Conservation (phyloP, 768 basidiomycete genomes). For the Termitomyces sp. region DNA sequence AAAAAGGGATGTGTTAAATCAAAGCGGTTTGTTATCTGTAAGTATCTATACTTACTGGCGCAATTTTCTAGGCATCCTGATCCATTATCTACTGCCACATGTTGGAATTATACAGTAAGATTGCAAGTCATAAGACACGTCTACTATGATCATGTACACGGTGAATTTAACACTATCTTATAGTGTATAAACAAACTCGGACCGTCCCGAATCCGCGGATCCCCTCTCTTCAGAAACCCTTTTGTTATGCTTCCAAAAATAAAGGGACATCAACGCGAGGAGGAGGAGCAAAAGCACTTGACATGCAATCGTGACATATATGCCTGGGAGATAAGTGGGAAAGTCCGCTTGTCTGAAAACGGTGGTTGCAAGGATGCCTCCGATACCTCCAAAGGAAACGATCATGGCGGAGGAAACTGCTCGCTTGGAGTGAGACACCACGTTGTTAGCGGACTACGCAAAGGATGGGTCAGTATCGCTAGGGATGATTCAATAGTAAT, state of each 20-base stretch:
- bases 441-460: conserved; percentile 41
- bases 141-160: neutral
- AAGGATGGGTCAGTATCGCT: neutral
- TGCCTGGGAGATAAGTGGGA: conserved; percentile 41
- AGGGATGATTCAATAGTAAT: neutral
- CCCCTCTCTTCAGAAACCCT: conserved; percentile 18
- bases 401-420: conserved; percentile 41
- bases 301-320: conserved; percentile 39
- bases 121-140: neutral
- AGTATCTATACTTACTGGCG: too few relatives aligned
- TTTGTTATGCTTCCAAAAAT: conserved; percentile 32
- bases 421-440: conserved; percentile 43
- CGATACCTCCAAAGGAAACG: conserved; percentile 43
- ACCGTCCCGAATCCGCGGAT: conserved; percentile 25
- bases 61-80: neutral
- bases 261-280: conserved; percentile 31
- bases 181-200: conserved; percentile 37
- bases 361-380: conserved; percentile 42
- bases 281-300: conserved; percentile 35
- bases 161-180: conserved; percentile 7
- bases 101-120: neutral
- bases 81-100: neutral
- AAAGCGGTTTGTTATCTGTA: neutral
- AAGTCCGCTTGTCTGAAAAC: conserved; percentile 40
- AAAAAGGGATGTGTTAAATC: too few relatives aligned